Conservation (phyloP, 2,329 filamentous ascomycete species). For the Monilinia laxa region DNA sequence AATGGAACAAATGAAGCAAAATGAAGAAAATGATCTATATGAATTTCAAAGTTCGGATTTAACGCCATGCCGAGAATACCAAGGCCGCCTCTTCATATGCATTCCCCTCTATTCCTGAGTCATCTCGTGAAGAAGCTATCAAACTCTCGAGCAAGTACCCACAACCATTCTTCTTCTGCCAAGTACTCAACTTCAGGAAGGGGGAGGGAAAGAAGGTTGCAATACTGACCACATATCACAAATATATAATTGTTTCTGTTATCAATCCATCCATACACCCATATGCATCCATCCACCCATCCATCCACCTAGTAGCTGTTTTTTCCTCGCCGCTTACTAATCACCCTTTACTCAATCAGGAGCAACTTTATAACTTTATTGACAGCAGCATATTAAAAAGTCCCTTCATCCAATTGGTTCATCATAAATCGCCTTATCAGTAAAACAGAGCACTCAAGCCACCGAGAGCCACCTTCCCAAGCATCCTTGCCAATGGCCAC, state of each 20-base stretch:
- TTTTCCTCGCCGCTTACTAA: too few species aligned
- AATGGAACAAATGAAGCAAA: background rate
- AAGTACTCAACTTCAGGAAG: background rate
- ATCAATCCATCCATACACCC: too few species aligned
- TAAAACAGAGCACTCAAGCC: background rate
- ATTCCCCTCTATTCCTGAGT: background rate
- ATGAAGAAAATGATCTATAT: background rate
- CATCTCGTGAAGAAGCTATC: background rate
- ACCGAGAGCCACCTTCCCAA: background rate
- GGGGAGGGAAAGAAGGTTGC: too few species aligned
- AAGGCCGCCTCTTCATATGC: background rate
- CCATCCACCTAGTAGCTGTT: too few species aligned
- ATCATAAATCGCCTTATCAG: background rate
- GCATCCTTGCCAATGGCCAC: slow-evolving; percentile 1
- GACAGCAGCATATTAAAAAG: too few species aligned
- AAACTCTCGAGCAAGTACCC: too few species aligned
- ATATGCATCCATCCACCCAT: too few species aligned
- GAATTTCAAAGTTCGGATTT: background rate
- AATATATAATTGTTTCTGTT: too few species aligned
- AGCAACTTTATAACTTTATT: too few species aligned
- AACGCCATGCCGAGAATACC: background rate
- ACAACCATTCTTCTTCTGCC: background rate
- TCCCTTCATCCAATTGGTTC: background rate
- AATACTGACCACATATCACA: too few species aligned
- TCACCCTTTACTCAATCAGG: too few species aligned